Evolutionary conservation across 306 rosid genomes (phyloP).

Genomic region (Fagus sylvatica): DNA sequence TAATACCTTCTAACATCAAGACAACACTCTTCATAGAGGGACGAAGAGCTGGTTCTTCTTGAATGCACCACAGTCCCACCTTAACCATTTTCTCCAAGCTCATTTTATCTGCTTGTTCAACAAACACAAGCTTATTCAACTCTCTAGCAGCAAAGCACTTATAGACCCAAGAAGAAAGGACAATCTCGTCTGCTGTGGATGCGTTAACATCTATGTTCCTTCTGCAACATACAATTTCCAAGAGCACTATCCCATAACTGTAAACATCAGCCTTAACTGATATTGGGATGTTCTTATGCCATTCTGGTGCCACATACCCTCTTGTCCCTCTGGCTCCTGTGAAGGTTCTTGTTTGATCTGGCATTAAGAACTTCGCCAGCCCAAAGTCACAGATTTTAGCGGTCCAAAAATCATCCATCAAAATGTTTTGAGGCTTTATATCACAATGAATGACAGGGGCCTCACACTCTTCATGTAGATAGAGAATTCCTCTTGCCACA

Average conservation of each 20-base stretch:
- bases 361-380: slow-evolving; percentile 4
- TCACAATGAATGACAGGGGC: slow-evolving; percentile 5
- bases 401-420: slow-evolving; percentile 12
- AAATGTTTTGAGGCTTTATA: slow-evolving; percentile 11
- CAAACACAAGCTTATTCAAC: slow-evolving; percentile 2
- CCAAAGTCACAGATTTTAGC: slow-evolving; percentile 15
- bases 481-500: slow-evolving; percentile 7
- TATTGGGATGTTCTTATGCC: slow-evolving; percentile 24
- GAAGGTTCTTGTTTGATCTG: not conserved
- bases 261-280: slow-evolving; percentile 16
- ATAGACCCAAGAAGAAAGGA: slow-evolving; percentile 21
- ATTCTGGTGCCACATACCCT: slow-evolving; percentile 21
- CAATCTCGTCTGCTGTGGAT: not conserved
- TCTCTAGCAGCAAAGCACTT: slow-evolving; percentile 15
- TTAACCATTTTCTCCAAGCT: slow-evolving; percentile 15
- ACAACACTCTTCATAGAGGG: slow-evolving; percentile 29
- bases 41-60: slow-evolving; percentile 27
- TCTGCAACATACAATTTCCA: slow-evolving; percentile 15
- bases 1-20: slow-evolving; percentile 27
- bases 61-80: slow-evolving; percentile 22
- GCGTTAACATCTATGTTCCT: slow-evolving; percentile 13
- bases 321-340: not conserved
- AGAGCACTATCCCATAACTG: slow-evolving; percentile 17
- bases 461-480: slow-evolving; percentile 10
- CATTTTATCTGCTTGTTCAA: slow-evolving; percentile 19